Evolutionary conservation across 2,329 filamentous ascomycete genomes (phyloP).

Genomic region (Pseudopithomyces maydicus): DNA sequence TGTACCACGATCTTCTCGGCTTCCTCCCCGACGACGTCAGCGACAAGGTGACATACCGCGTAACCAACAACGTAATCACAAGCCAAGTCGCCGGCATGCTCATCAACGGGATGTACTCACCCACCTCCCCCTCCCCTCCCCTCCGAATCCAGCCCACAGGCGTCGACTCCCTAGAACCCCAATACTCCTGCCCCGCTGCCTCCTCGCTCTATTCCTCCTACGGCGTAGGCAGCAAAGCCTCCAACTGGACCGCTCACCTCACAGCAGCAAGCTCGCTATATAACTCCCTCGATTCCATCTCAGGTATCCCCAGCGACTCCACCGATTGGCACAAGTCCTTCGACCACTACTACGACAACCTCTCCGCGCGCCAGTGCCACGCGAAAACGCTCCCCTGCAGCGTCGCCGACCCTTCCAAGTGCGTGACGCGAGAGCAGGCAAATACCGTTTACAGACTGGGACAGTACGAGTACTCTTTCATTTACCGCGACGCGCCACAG

Average conservation of each 20-base stretch:
- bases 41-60: conserved; percentile 65
- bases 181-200: conserved; percentile 68
- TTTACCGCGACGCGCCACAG: conserved; percentile 70
- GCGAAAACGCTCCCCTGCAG: conserved; percentile 73
- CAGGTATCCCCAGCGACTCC: conserved; percentile 63
- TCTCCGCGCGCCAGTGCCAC: conserved; percentile 80
- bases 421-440: conserved; percentile 66
- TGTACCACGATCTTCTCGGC: conserved; percentile 71
- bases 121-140: conserved; percentile 27
- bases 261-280: conserved; percentile 61
- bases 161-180: conserved; percentile 75
- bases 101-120: conserved; percentile 65
- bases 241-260: conserved; percentile 69
- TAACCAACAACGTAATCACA: conserved; percentile 83
- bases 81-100: conserved; percentile 80
- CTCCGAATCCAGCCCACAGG: conserved; percentile 57
- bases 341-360: conserved; percentile 86
- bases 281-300: conserved; percentile 67
- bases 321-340: conserved; percentile 71
- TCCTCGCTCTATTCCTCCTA: conserved; percentile 51
- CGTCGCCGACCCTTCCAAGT: conserved; percentile 55
- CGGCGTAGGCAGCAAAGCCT: conserved; percentile 49
- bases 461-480: conserved; percentile 79
- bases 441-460: conserved; percentile 76
- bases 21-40: conserved; percentile 65